Evolutionary conservation across 2,329 filamentous ascomycete genomes (phyloP).

Genomic region (Cladophialophora immunda): DNA sequence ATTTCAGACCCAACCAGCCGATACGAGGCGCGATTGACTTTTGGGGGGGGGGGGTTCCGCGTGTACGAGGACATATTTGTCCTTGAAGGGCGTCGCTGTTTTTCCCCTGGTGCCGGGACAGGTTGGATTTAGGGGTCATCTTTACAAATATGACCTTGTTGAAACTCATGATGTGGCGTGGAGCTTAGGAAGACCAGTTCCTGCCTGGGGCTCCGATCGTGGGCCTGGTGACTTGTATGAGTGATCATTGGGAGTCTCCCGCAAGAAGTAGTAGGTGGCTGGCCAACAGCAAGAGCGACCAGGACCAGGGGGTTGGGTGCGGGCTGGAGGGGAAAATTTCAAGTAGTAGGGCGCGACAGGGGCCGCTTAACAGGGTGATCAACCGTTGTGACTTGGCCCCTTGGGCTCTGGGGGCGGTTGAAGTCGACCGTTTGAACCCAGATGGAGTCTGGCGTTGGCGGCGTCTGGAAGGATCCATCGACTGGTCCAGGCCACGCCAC

Average conservation of each 20-base stretch:
- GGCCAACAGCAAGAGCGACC: neutral
- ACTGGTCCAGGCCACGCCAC: conserved; percentile 20
- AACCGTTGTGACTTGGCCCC: conserved; percentile 20
- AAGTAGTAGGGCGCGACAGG: conserved; percentile 15
- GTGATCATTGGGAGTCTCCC: neutral
- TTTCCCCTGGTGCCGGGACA: neutral
- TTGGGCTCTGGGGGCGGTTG: neutral
- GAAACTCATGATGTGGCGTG: neutral
- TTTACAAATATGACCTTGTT: neutral
- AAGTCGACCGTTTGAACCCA: neutral
- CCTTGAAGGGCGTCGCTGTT: neutral
- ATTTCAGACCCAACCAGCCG: neutral
- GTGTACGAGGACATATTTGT: neutral
- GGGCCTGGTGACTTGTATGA: neutral
- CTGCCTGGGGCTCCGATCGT: neutral
- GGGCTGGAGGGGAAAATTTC: neutral
- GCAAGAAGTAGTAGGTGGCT: neutral
- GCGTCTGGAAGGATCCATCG: conserved; percentile 25
- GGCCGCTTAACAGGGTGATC: conserved; percentile 20
- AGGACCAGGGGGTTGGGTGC: neutral
- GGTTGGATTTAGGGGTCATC: neutral
- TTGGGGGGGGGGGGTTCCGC: neutral
- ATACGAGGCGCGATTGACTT: neutral
- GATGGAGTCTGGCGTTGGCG: conserved; percentile 5
- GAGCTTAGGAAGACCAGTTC: neutral